Conservation (phyloP, 176 grass and related monocot genomes). For the Eleusine coracana region DNA sequence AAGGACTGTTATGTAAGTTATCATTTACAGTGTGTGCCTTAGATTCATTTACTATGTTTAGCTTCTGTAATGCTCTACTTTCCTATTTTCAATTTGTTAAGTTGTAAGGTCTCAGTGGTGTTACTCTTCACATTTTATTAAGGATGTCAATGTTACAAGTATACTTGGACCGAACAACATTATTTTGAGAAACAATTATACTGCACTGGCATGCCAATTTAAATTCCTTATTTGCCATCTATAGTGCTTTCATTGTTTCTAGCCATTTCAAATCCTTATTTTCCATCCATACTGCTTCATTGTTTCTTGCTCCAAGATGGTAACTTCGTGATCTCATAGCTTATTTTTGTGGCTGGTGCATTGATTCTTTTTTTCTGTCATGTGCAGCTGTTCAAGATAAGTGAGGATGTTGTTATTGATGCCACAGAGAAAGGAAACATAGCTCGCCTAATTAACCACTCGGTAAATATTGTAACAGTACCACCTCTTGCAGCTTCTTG, state of each 20-base stretch:
- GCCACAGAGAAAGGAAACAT: constrained; percentile 90
- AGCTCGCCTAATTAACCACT: constrained; percentile 89
- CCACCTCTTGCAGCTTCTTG: not conserved
- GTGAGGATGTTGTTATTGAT: constrained; percentile 91
- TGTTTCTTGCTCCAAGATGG: not conserved
- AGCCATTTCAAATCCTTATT: not conserved
- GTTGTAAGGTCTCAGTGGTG: not conserved
- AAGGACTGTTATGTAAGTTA: constrained; percentile 95
- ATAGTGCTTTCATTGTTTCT: not conserved
- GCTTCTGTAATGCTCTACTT: constrained; percentile 13
- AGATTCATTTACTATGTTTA: not conserved
- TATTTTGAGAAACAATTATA: not conserved
- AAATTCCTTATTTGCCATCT: not conserved
- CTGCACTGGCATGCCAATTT: not conserved
- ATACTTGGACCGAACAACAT: not conserved
- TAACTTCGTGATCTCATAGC: not conserved
- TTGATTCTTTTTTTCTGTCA: constrained; percentile 26
- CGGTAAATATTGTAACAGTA: constrained; percentile 48
- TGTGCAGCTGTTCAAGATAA: constrained; percentile 89
- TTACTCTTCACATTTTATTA: not conserved
- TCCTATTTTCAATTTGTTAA: constrained; percentile 29
- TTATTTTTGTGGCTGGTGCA: not conserved
- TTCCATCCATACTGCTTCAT: not conserved
- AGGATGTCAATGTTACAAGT: not conserved
- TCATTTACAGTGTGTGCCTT: not conserved